Conservation (phyloP, 1,284 basidiomycete genomes). For the Cutaneotrichosporon dermatis region DNA sequence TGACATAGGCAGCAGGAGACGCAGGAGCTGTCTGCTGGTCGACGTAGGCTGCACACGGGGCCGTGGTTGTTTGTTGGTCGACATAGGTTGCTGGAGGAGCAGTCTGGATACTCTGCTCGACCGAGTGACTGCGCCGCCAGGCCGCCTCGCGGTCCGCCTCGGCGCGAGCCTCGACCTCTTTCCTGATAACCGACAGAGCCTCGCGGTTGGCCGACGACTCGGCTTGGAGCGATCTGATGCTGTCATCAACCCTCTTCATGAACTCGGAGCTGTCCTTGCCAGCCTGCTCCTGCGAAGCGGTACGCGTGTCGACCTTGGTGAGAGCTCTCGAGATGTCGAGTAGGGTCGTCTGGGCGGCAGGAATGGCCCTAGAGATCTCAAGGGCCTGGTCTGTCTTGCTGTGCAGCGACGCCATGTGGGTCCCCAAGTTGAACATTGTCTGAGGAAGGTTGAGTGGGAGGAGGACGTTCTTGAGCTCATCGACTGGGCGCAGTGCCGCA, state of each 20-base stretch:
- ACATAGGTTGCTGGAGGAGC: not conserved
- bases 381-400: conserved; percentile 4
- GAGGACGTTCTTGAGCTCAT: conserved; percentile 14
- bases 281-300: not conserved
- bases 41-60: too few relatives aligned
- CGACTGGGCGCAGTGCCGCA: conserved; percentile 17
- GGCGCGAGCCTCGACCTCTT: not conserved
- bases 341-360: not conserved
- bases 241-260: not conserved
- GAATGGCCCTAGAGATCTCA: not conserved
- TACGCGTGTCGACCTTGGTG: not conserved
- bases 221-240: not conserved
- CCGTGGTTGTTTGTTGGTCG: too few relatives aligned
- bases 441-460: conserved; percentile 4
- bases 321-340: not conserved
- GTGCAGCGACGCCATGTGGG: conserved; percentile 2
- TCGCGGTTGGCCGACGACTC: too few relatives aligned
- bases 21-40: too few relatives aligned
- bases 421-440: not conserved
- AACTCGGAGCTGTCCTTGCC: not conserved
- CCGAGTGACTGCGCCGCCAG: not conserved
- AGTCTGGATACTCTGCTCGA: not conserved
- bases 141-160: not conserved
- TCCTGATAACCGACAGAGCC: not conserved
- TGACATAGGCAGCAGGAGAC: not conserved